Conservation (phyloP, 306 rosid genomes). For the Begonia loranthoides region DNA sequence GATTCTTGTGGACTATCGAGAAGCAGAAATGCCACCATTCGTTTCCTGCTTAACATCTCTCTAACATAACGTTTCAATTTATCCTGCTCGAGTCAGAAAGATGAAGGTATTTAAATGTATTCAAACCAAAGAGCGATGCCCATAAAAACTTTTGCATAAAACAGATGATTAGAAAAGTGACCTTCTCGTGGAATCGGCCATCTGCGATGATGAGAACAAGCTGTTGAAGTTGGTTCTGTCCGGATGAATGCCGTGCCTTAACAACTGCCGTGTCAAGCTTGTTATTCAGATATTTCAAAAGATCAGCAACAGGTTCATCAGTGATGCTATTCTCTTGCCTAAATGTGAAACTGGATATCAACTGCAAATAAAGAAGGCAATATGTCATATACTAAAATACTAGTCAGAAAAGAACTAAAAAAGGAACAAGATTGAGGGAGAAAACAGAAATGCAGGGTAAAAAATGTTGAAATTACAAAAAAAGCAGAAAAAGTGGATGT, state of each 20-base stretch:
- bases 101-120: neutral
- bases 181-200: conserved; percentile 75
- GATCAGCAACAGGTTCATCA: conserved; percentile 75
- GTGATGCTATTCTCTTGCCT: conserved; percentile 72
- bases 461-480: too few relatives aligned
- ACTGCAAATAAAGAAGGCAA: conserved; percentile 18
- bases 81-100: conserved; percentile 25
- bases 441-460: neutral
- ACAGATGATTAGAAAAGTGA: conserved; percentile 6
- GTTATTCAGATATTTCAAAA: conserved; percentile 47
- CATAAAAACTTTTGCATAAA: neutral
- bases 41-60: conserved; percentile 41
- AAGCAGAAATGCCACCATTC: conserved; percentile 78
- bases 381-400: conserved; percentile 4
- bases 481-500: too few relatives aligned
- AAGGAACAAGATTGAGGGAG: neutral
- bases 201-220: conserved; percentile 82
- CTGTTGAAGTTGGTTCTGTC: conserved; percentile 71
- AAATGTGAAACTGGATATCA: conserved; percentile 78
- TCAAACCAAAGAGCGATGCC: neutral
- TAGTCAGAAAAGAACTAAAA: neutral
- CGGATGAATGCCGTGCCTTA: conserved; percentile 77
- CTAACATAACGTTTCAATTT: conserved; percentile 44
- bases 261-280: conserved; percentile 60
- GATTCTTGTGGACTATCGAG: conserved; percentile 63